Base-by-base conservation (phyloP, 2,329 filamentous ascomycete species). In the Pseudogymnoascus sp. region DNA sequence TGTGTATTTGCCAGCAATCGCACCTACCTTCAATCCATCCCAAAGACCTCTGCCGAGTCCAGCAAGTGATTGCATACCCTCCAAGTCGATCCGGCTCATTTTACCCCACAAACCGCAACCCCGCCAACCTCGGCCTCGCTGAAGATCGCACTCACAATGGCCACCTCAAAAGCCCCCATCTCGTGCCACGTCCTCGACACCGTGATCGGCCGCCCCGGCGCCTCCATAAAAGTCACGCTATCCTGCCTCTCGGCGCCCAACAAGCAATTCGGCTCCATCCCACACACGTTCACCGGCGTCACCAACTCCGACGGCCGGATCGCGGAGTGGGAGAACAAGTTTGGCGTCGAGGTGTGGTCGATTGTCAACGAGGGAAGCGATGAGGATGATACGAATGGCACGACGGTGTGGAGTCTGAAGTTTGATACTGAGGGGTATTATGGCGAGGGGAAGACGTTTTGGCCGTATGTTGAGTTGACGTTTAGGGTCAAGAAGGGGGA, bases 121-220 rank as follows among this genome's bases (percentile, higher is more conserved):
- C 41, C 43, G 23, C 43, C 43, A 49, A 49, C 43, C 43, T 29
- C 43, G 43, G 23, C 23, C 43, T 49, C 43, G 10, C 12, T n/a
- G 43, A 49, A 33, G 52, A 59, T 38, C 29, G n/a, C 29, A 35
- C 35, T 35, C 52, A 37, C 52, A 33, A 59, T 59, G 52, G 52
- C 62, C 11, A 55, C 65, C 41, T 16, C 65, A 6, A 64, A 63
- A 63, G 84, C 86, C 72, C 84, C 84, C 72, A 93, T 94, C 71
- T 93, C 90, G 74, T 93, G 90, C 79, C 90, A 94, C 79, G 84
- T 92, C 74, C 89, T 94, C 73, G 89, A 94, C 80, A 93, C 90
- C 10, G 83, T 85, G n/a, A 78, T 82, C 65, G 90, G 90, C 71
- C 81, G 81, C 63, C 90, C 90, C 21, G 90, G 84, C 14, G 75